Conservation (phyloP, 2,329 filamentous ascomycete genomes). For the Microcyclosporella mali region DNA sequence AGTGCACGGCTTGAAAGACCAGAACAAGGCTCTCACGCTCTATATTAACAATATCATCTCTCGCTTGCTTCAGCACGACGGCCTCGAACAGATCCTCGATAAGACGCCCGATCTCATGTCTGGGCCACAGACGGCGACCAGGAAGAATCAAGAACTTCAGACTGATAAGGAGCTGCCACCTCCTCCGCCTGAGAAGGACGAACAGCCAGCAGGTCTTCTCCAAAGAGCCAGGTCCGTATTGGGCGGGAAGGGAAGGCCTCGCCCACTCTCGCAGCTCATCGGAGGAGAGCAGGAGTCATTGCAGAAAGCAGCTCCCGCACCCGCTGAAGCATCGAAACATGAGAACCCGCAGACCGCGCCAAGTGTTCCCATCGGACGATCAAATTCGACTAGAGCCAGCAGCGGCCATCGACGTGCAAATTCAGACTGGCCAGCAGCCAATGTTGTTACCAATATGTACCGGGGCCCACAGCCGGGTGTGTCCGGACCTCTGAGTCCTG, state of each 20-base stretch:
- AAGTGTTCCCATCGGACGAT: conserved; percentile 62
- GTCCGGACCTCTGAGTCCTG: conserved; percentile 36
- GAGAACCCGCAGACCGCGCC: conserved; percentile 68
- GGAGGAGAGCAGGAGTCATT: conserved; percentile 6
- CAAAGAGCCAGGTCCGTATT: conserved; percentile 57
- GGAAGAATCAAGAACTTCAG: conserved; percentile 26
- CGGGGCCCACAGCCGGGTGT: conserved; percentile 52
- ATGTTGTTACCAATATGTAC: conserved; percentile 85
- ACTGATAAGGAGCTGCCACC: conserved; percentile 82
- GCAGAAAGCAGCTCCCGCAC: conserved; percentile 16
- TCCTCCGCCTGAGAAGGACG: conserved; percentile 56
- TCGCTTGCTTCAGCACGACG: conserved; percentile 84
- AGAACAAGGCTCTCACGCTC: conserved; percentile 93
- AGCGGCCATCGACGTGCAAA: conserved; percentile 38
- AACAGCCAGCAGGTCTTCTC: conserved; percentile 45
- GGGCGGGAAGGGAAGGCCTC: conserved; percentile 32
- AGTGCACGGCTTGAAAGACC: conserved; percentile 72
- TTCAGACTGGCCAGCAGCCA: conserved; percentile 47
- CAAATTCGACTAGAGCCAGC: conserved; percentile 38
- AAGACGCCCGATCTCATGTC: conserved; percentile 62
- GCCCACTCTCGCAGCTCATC: conserved; percentile 28
- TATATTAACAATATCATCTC: conserved; percentile 99
- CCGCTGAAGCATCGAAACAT: conserved; percentile 22
- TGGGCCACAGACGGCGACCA: conserved; percentile 29
- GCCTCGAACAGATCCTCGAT: conserved; percentile 89